These are phyloP conservation scores for Suhomyces choctaworum DNA, from an alignment of 1,139 yeast genomes.

Conservation along the genomic window DNA sequence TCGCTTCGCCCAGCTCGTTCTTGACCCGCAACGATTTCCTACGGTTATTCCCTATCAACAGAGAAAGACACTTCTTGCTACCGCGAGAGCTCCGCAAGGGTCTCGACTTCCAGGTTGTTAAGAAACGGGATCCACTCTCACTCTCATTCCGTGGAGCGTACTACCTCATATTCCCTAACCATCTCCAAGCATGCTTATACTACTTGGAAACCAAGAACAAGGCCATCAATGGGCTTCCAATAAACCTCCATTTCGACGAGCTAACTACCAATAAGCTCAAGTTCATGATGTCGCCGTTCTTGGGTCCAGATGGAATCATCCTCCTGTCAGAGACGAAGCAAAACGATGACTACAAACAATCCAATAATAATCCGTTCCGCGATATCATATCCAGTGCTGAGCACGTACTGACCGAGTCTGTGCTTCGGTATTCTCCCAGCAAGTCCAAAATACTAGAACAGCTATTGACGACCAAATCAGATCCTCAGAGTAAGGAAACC, in stretches of 20 bases:
- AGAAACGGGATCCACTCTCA: slow-evolving; percentile 49
- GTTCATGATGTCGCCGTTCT: slow-evolving; percentile 29
- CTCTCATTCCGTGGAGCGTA: slow-evolving; percentile 50
- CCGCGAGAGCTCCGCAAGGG: slow-evolving; percentile 24
- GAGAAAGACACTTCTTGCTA: slow-evolving; percentile 32
- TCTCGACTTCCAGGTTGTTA: slow-evolving; percentile 37
- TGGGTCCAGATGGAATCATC: slow-evolving; percentile 16
- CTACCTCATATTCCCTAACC: slow-evolving; percentile 50
- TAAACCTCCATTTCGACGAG: slow-evolving; percentile 45
- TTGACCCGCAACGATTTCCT: slow-evolving; percentile 40
- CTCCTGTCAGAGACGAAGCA: slow-evolving; percentile 3
- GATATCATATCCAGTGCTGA: slow-evolving; percentile 5
- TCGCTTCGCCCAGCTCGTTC: slow-evolving; percentile 39
- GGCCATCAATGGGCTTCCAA: slow-evolving; percentile 51
- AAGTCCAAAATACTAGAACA: slow-evolving; percentile 8
- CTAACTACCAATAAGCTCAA: slow-evolving; percentile 21
- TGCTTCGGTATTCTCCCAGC: slow-evolving; percentile 17
- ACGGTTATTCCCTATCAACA: slow-evolving; percentile 34
- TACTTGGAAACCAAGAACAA: slow-evolving; percentile 49
- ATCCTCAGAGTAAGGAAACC: slow-evolving; percentile 1
- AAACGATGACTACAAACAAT: slow-evolving; percentile 2
- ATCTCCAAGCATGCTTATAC: slow-evolving; percentile 52
- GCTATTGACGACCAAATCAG: slow-evolving; percentile 6
- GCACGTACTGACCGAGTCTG: slow-evolving; percentile 13
- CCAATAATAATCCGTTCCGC: slow-evolving; percentile 12